Conservation (phyloP, 2,329 filamentous ascomycete species). For the Talaromyces verruculosus region DNA sequence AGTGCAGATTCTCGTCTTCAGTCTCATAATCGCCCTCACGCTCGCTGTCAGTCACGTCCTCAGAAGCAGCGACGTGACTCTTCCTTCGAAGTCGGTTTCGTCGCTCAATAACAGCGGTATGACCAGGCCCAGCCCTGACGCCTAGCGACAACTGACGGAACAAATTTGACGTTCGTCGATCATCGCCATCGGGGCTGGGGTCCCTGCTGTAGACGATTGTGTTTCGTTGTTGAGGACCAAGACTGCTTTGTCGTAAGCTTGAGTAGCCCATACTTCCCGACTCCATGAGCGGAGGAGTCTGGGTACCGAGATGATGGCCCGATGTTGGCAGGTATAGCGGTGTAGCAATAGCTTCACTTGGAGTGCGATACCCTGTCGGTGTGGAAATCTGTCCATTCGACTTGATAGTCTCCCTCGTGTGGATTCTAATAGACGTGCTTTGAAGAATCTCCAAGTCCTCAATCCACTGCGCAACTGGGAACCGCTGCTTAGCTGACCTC, state of each 20-base stretch:
- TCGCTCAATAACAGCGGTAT: constrained; percentile 25
- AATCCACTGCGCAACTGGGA: constrained; percentile 67
- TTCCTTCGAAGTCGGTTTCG: constrained; percentile 18
- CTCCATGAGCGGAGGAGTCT: constrained; percentile 37
- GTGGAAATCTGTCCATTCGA: constrained; percentile 36
- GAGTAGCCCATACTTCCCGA: constrained; percentile 34
- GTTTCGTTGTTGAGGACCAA: constrained; percentile 41
- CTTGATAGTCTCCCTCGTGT: constrained; percentile 46
- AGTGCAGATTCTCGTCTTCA: constrained; percentile 31
- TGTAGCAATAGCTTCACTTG: constrained; percentile 39
- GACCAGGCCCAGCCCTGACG: constrained; percentile 42
- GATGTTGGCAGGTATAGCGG: constrained; percentile 30
- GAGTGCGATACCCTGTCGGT: constrained; percentile 45
- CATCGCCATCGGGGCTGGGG: constrained; percentile 34
- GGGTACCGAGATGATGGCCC: constrained; percentile 32
- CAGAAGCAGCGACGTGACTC: constrained; percentile 14
- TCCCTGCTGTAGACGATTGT: constrained; percentile 44
- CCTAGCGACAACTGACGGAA: constrained; percentile 42
- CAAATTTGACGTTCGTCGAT: constrained; percentile 34
- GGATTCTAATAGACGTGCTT: constrained; percentile 58
- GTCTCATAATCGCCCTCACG: constrained; percentile 41
- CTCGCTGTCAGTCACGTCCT: constrained; percentile 32
- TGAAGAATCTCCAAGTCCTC: constrained; percentile 65
- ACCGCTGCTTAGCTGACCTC: constrained; percentile 63
- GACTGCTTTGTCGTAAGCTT: constrained; percentile 32